Conservation (phyloP, 108 stramenopile species). For the Mediolabrus comicus region DNA sequence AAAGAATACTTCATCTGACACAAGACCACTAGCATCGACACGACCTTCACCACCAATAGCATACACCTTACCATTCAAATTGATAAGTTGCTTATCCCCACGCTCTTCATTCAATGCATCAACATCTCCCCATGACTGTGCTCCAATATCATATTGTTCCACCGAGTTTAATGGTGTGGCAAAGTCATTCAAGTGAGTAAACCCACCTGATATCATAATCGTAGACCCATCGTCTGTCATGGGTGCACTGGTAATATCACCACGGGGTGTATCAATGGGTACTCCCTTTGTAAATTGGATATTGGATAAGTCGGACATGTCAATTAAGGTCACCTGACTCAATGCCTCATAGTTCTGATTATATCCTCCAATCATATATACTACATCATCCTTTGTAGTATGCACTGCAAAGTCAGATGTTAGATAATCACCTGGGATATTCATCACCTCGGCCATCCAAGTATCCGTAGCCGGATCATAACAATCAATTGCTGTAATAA, state of each 20-base stretch:
- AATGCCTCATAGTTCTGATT: slow-evolving; percentile 43
- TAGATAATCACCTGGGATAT: slow-evolving; percentile 30
- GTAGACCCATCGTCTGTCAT: slow-evolving; percentile 23
- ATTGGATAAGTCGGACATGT: slow-evolving; percentile 15
- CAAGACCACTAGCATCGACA: slow-evolving; percentile 20
- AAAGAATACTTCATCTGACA: slow-evolving; percentile 23
- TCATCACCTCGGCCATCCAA: slow-evolving; percentile 48
- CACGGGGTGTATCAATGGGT: slow-evolving; percentile 39
- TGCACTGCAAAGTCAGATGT: slow-evolving; percentile 56
- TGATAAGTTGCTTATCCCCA: slow-evolving; percentile 61
- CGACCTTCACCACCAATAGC: slow-evolving; percentile 70
- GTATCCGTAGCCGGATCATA: slow-evolving; percentile 52
- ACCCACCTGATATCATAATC: slow-evolving; percentile 58
- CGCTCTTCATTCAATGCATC: slow-evolving; percentile 44
- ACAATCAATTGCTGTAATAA: slow-evolving; percentile 59
- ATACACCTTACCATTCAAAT: slow-evolving; percentile 50
- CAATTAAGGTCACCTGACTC: slow-evolving; percentile 22
- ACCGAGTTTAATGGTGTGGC: slow-evolving; percentile 47
- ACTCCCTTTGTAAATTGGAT: slow-evolving; percentile 23
- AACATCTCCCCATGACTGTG: slow-evolving; percentile 11
- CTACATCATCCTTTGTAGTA: slow-evolving; percentile 2
- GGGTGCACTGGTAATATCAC: slow-evolving; percentile 48
- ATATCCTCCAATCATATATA: slow-evolving; percentile 68
- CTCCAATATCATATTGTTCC: slow-evolving; percentile 42
- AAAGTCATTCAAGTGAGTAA: slow-evolving; percentile 52